Evolutionary conservation across 306 rosid species (phyloP), one percentile per base, ranked within the genome.

Genomic region (Crataegus laevigata): DNA sequence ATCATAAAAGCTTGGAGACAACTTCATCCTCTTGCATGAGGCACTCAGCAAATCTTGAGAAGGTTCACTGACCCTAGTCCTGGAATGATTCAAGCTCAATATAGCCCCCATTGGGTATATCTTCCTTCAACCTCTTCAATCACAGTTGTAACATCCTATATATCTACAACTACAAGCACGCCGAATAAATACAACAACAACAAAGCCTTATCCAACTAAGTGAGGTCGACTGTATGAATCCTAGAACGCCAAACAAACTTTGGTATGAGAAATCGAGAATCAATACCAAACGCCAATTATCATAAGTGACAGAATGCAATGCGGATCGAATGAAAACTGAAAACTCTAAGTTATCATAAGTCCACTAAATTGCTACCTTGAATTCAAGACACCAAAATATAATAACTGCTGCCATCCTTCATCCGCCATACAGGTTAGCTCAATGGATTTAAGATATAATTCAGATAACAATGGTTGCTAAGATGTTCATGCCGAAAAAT

Each of bases 11-110:
- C 80, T 66, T 55, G 82, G 79, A 51, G 89, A 90, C 88, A 87
- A 50, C 78, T 89, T 90, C 82, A 82, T 93, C 82, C 89, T 90
- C 87, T 94, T 94, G 86, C 85, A 79, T 29, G 76, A 67, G 68
- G 86, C 90, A 67, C 73, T 79, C 58, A 59, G 74, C 58, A 83
- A 78, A 78, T 66, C 79, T 51, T 84, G 85, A 40, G 84, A 54
- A 60, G 73, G 21, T 60, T 78, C 88, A 26, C 62, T 77, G 14
- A 12, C 57, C 65, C 79, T 75, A 25, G 78, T 63, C 80, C 78
- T 88, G 28, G 83, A 65, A 75, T 66, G 80, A 21, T 72, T 84
- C 83, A 78, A 75, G 79, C 98, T 94, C 55, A 94, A 77, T 50
- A 86, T 68, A 29, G 82, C 79, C 54, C 98, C 98, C 98, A 94